A percentile compares a stretch with the other conserved stretches of the same genome.
Conservation (phyloP, 2,329 filamentous ascomycete species). For the Hymenoscyphus fraxineus region DNA sequence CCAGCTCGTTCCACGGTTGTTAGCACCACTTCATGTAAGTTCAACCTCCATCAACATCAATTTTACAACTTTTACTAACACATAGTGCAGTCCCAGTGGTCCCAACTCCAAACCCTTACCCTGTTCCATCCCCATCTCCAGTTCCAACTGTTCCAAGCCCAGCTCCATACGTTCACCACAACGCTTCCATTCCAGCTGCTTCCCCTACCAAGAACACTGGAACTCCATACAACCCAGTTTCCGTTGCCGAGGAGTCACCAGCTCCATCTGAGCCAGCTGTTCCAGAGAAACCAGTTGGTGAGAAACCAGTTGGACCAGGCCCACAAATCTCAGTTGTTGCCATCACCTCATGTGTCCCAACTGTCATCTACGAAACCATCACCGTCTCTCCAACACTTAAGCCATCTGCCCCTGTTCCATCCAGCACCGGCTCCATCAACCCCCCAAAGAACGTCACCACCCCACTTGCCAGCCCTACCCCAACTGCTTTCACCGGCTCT, state of each 20-base stretch:
- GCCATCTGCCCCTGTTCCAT: conserved; percentile 17
- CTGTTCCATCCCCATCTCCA: conserved; percentile 8
- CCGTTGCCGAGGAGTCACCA: conserved; percentile 6
- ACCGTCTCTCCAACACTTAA: conserved; percentile 26
- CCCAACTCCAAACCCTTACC: conserved; percentile 10
- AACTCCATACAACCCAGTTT: conserved; percentile 18
- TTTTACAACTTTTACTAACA: not conserved
- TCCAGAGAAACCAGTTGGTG: conserved; percentile 4
- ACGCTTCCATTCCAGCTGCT: conserved; percentile 11
- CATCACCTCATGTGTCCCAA: conserved; percentile 27
- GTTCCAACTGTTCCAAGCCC: not conserved
- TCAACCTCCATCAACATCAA: not conserved
- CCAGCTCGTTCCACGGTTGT: conserved; percentile 27
- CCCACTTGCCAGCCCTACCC: conserved; percentile 20
- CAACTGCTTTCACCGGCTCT: conserved; percentile 27
- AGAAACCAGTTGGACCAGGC: conserved; percentile 10
- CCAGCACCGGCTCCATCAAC: conserved; percentile 16
- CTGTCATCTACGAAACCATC: conserved; percentile 26
- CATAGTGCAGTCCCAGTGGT: conserved; percentile 16
- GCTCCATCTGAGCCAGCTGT: conserved; percentile 8
- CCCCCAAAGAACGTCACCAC: conserved; percentile 16
- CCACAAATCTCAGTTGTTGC: conserved; percentile 21
- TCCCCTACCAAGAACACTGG: not conserved
- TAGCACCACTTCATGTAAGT: conserved; percentile 21
- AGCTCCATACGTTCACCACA: conserved; percentile 12